Evolutionary conservation across 2,329 filamentous ascomycete genomes (phyloP).

Genomic region (Coniosporium tulheliwenetii): DNA sequence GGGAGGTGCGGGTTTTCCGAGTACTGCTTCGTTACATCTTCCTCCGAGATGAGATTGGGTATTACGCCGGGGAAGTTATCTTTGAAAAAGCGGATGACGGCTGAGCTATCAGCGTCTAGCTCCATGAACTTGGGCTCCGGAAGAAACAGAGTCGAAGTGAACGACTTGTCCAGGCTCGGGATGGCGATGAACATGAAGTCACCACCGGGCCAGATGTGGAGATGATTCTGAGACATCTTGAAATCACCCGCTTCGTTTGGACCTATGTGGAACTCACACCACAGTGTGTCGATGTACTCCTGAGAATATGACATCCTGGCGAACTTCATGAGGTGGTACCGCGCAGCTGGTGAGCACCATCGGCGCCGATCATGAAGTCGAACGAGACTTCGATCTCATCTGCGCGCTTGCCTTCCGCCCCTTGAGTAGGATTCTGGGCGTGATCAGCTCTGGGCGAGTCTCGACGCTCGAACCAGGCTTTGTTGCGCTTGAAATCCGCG

Average conservation of each 20-base stretch:
- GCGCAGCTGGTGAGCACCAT: slow-evolving; percentile 80
- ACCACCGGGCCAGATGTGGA: slow-evolving; percentile 93
- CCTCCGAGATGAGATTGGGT: slow-evolving; percentile 45
- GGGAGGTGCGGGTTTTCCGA: slow-evolving; percentile 74
- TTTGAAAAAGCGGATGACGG: slow-evolving; percentile 60
- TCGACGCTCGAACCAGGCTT: slow-evolving; percentile 71
- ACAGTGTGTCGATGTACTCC: slow-evolving; percentile 88
- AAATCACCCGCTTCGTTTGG: slow-evolving; percentile 37
- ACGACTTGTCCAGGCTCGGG: slow-evolving; percentile 72
- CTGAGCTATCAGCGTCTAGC: slow-evolving; percentile 47
- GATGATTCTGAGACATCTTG: slow-evolving; percentile 74
- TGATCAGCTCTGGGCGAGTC: slow-evolving; percentile 9
- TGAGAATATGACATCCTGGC: slow-evolving; percentile 81
- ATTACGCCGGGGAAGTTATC: slow-evolving; percentile 77
- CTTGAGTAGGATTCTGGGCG: slow-evolving; percentile 10
- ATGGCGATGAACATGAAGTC: slow-evolving; percentile 99
- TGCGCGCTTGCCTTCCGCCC: slow-evolving; percentile 16
- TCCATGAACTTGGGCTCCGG: slow-evolving; percentile 52
- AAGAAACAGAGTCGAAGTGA: slow-evolving; percentile 89
- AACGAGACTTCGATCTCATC: slow-evolving; percentile 70
- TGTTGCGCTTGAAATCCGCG: slow-evolving; percentile 63
- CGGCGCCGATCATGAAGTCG: slow-evolving; percentile 84
- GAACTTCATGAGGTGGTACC: slow-evolving; percentile 94
- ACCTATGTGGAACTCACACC: slow-evolving; percentile 83
- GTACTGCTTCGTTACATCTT: slow-evolving; percentile 61